Evolutionary conservation across 148 eudicot genomes (phyloP), one percentile per base, ranked within the genome.

Genomic region (Hydrangea macrophylla): DNA sequence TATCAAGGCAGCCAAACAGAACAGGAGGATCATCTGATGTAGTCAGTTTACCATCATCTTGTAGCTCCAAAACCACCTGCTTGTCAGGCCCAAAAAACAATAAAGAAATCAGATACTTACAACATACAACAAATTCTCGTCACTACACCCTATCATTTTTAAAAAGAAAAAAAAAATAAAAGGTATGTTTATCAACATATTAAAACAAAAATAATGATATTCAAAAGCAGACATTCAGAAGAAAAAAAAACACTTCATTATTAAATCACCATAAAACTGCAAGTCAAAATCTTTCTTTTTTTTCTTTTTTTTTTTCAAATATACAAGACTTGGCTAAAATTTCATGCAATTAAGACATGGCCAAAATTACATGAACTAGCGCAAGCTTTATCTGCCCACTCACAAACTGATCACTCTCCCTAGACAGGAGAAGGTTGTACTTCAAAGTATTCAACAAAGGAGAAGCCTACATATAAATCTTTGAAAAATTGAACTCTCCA

Each of bases 21-120:
- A 93, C 80, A 71, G 89, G 89, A 70, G 98, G 95, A 69, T 93
- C 96, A 86, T 93, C 98, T 32, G 83, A 93, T 20, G 95, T 88
- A 26, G 79, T 81, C 70, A 93, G 69, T 75, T 83, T 85, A 27
- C 95, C 95, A 79, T 86, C 88, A 66, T 67, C 83, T 51, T 85
- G 92, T 57, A 93, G 82, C 84, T 86, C 96, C 83, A 90, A 70
- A 63, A 86, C 90, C 72, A 93, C 88, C 96, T 93, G 72, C 36
- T 64, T 37, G 58, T 51, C 12, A 15, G 42, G 39, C 27, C 53
- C 36, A 54, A 25, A n/a, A 2, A 7, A 17, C 27, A 48, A 48
- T 7, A 7, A 31, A 31, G 17, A 2, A 58, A 9, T 55, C 22
- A 37, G 26, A 25, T 17, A 36, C 24, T 25, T 8, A 55, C 2